Conservation (phyloP, 2,329 filamentous ascomycete species). For the Metarhizium album region DNA sequence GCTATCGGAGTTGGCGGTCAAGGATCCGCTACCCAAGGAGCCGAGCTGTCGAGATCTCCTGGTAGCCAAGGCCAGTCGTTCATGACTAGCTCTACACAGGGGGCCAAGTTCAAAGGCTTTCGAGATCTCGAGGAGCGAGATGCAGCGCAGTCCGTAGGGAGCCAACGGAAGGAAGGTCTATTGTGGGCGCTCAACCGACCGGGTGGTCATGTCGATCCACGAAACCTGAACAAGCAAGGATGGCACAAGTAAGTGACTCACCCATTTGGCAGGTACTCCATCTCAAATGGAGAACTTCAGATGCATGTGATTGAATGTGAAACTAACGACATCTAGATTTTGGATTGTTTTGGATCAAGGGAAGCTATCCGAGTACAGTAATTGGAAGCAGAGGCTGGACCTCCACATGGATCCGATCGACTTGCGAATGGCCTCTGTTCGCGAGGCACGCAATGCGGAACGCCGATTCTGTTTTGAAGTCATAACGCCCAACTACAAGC, state of each 20-base stretch:
- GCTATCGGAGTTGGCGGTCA: constrained; percentile 30
- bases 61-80: constrained; percentile 37
- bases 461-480: constrained; percentile 96
- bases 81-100: constrained; percentile 40
- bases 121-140: constrained; percentile 85
- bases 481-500: constrained; percentile 90
- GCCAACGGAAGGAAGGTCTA: constrained; percentile 81
- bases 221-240: constrained; percentile 89
- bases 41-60: constrained; percentile 45
- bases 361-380: constrained; percentile 94
- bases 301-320: background rate
- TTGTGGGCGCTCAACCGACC: constrained; percentile 90
- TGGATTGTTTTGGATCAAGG: constrained; percentile 98
- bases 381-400: constrained; percentile 97
- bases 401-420: constrained; percentile 98
- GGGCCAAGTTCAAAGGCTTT: constrained; percentile 74
- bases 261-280: background rate
- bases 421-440: constrained; percentile 88
- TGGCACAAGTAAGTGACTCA: constrained; percentile 80
- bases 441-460: constrained; percentile 89
- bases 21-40: constrained; percentile 17
- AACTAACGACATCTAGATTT: constrained; percentile 49
- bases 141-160: constrained; percentile 35
- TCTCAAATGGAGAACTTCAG: background rate
- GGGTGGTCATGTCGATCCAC: constrained; percentile 88